phyloP scores from a whole-genome alignment of 768 basidiomycete species.

The Russula ochroleuca region DNA sequence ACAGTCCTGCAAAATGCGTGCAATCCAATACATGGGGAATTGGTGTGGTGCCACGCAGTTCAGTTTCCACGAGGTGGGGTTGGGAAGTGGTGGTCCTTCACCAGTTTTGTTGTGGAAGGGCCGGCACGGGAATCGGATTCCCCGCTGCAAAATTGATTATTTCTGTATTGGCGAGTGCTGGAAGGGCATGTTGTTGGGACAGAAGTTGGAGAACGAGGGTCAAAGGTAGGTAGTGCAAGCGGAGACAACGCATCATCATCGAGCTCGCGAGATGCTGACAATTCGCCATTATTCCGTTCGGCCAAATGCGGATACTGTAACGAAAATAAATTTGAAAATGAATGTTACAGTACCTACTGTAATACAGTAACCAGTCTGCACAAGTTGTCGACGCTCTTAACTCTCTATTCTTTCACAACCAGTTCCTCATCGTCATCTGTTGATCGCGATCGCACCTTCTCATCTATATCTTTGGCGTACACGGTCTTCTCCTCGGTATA shows the following conservation, averaged over 20 bases:
- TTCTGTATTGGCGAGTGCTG: constrained; percentile 54
- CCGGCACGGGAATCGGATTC: constrained; percentile 31
- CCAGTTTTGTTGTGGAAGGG: constrained; percentile 28
- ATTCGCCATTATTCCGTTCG: too few species aligned
- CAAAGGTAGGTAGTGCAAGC: neutral
- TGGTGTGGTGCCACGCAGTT: neutral
- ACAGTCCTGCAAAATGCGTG: constrained; percentile 12
- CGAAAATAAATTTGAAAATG: too few species aligned
- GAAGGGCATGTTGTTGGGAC: neutral
- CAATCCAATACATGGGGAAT: too few species aligned
- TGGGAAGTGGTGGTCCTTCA: neutral
- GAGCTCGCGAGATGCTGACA: too few species aligned
- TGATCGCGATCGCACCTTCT: constrained; percentile 24
- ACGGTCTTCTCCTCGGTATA: constrained; percentile 37
- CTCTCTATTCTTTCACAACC: neutral
- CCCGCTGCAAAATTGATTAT: constrained; percentile 53
- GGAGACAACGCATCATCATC: neutral
- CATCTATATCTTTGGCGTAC: constrained; percentile 30
- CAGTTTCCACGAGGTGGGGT: neutral
- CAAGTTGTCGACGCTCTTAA: too few species aligned
- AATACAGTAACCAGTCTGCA: too few species aligned
- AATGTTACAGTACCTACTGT: too few species aligned
- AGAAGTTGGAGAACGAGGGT: neutral
- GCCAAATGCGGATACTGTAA: too few species aligned
- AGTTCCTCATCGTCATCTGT: neutral